Evolutionary conservation across 2,329 filamentous ascomycete genomes (phyloP).

Genomic region (Proliferodiscus dingleyae): DNA sequence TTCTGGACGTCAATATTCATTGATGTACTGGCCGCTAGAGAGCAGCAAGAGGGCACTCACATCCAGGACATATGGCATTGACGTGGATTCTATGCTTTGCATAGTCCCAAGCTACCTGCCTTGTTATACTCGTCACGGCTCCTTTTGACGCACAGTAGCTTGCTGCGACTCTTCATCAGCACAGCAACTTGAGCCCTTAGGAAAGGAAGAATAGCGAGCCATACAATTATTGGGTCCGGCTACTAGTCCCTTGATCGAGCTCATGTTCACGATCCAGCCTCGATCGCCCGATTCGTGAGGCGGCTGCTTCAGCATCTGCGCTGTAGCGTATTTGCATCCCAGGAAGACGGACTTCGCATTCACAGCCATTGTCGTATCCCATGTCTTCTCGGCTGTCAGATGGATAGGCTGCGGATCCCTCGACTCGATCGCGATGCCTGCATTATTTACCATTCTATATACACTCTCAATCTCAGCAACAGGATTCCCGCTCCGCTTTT

Average conservation of each 20-base stretch:
- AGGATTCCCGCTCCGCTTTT: not conserved
- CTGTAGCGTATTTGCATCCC: constrained; percentile 40
- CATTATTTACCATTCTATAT: constrained; percentile 42
- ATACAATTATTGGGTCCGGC: constrained; percentile 28
- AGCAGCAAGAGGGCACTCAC: constrained; percentile 12
- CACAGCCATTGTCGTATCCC: constrained; percentile 38
- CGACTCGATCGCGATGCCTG: constrained; percentile 42
- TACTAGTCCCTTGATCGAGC: constrained; percentile 40
- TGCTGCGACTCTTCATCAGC: constrained; percentile 16
- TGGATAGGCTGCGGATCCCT: constrained; percentile 37
- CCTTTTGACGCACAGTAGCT: constrained; percentile 46
- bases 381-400: constrained; percentile 40
- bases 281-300: constrained; percentile 35
- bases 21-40: not conserved
- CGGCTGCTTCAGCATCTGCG: constrained; percentile 47
- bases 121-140: constrained; percentile 45
- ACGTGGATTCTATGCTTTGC: constrained; percentile 44
- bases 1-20: not conserved
- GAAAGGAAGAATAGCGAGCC: no score
- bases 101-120: constrained; percentile 45
- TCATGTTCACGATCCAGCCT: constrained; percentile 47
- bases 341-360: constrained; percentile 38
- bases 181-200: not conserved
- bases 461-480: not conserved
- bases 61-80: constrained; percentile 51